Evolutionary conservation across 169 alveolate genomes (phyloP), one percentile per base, ranked within the genome.

Genomic region (Cryptosporidium tyzzeri): DNA sequence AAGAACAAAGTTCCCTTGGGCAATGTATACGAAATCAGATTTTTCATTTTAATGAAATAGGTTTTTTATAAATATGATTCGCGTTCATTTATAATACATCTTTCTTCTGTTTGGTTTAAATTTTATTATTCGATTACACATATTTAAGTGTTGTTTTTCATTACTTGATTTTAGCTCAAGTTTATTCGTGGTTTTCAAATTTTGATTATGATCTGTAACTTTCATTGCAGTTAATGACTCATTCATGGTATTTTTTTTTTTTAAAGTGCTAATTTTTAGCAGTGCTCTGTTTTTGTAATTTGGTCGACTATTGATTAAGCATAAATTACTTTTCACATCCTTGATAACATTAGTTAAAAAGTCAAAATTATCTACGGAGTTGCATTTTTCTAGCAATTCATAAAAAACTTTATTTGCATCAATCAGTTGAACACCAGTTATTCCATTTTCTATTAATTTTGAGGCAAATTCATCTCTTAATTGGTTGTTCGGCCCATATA

Each of bases 1-100:
- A 48, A 92, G 99, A 91, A 95, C 94, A 70, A 98, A 98, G 92
- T 98, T 98, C 85, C 98, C 99, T 35, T 98, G 99, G 99, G 99
- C 99, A 48, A 98, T 98, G 99, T 96, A 94, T 92, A 97, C 97
- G 51, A 96, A 95, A 44, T 95, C 98, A 23, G 97, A 95, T 65
- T 98, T 96, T 95, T 85, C 93, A 62, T 97, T 97, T 91, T 97
- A 93, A 89, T 12, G 14, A 67, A 67, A 48, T 67, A 16, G 3
- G 3, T 21, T 39, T 26, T 67, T 35, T 5, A 67, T 21, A 18
- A 61, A 29, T 61, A 21, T n/a, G 14, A 59, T 31, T 3, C 8
- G 5, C 31, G 35, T 9, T 23, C 44, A 70, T 48, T 70, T 45
- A 14, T 23, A 29, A 14, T 23, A 70, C 4, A 44, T 55, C n/a